phyloP scores from a whole-genome alignment of 176 grass and related monocot species.

The Puya raimondii region DNA sequence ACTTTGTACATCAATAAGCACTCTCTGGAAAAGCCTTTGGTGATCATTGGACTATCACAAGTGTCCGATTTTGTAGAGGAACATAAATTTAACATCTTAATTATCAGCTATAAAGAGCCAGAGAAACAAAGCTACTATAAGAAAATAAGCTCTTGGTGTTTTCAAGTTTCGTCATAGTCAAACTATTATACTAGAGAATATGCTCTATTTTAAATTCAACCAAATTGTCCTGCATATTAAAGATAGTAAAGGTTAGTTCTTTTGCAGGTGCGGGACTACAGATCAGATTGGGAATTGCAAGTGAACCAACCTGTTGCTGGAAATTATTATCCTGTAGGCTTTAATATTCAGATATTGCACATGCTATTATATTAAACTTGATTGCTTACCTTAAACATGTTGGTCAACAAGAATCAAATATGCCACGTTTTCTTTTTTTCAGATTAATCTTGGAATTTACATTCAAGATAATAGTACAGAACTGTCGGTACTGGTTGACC shows the following conservation, averaged over 20 bases:
- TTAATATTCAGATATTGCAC: conserved; percentile 2
- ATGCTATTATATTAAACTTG: conserved; percentile 1
- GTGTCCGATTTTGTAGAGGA: too few species aligned
- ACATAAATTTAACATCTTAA: not conserved
- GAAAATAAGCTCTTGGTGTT: not conserved
- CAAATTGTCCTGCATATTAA: not conserved
- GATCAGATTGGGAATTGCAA: conserved; percentile 41
- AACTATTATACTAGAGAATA: conserved; percentile 1
- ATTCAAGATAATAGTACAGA: conserved; percentile 32
- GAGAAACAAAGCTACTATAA: not conserved
- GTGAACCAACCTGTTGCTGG: conserved; percentile 41
- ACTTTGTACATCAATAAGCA: too few species aligned
- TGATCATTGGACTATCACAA: too few species aligned
- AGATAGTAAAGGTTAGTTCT: not conserved
- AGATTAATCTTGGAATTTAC: conserved; percentile 44
- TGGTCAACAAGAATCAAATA: not conserved
- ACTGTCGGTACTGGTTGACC: conserved; percentile 43
- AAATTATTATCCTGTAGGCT: conserved; percentile 50
- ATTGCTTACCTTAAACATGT: not conserved
- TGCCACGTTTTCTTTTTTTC: conserved; percentile 7
- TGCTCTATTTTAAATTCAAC: not conserved
- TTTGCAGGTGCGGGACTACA: conserved; percentile 43
- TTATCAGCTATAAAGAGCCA: not conserved
- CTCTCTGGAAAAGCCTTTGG: too few species aligned
- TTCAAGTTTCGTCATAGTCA: not conserved